These are phyloP conservation scores for Rhodotorula diobovata DNA, from an alignment of 768 basidiomycete species.

Conservation along the genomic window DNA sequence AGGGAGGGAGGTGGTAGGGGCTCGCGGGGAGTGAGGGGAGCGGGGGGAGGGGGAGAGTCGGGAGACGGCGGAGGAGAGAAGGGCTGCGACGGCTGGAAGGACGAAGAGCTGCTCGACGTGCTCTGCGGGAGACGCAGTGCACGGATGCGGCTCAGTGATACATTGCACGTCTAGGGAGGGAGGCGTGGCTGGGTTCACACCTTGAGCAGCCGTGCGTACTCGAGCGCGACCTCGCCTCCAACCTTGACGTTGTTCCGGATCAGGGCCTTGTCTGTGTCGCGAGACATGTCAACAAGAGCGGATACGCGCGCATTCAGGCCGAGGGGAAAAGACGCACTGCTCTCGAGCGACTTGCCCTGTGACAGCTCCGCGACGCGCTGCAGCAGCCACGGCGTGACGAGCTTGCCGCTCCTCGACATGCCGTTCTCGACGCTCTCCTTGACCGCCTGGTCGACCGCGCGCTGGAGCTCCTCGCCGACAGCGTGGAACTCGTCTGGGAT, in stretches of 20 bases:
- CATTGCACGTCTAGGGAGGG: conserved; percentile 19
- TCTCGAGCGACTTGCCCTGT: conserved; percentile 64
- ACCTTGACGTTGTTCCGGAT: conserved; percentile 81
- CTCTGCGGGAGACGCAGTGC: conserved; percentile 47
- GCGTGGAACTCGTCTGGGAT: conserved; percentile 73
- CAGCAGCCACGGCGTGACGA: conserved; percentile 91
- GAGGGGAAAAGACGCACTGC: conserved; percentile 54
- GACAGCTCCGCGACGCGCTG: conserved; percentile 76
- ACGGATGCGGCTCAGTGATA: background rate
- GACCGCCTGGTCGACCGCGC: conserved; percentile 76
- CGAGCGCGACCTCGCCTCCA: conserved; percentile 73
- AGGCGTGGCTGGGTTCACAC: conserved; percentile 11
- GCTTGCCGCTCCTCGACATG: conserved; percentile 73
- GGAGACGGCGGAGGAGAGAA: background rate
- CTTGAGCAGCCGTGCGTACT: conserved; percentile 59
- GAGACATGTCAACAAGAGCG: no score
- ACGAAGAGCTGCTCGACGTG: background rate
- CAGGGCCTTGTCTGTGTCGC: conserved; percentile 66
- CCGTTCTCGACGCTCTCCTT: conserved; percentile 75
- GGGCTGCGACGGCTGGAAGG: conserved; percentile 8
- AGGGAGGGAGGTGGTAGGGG: conserved; percentile 45
- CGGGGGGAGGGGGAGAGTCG: background rate
- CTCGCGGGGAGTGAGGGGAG: background rate
- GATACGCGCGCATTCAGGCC: no score
- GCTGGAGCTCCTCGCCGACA: conserved; percentile 65